Base-by-base conservation (phyloP, 2,329 filamentous ascomycete species). In the Aspergillus intermedius region DNA sequence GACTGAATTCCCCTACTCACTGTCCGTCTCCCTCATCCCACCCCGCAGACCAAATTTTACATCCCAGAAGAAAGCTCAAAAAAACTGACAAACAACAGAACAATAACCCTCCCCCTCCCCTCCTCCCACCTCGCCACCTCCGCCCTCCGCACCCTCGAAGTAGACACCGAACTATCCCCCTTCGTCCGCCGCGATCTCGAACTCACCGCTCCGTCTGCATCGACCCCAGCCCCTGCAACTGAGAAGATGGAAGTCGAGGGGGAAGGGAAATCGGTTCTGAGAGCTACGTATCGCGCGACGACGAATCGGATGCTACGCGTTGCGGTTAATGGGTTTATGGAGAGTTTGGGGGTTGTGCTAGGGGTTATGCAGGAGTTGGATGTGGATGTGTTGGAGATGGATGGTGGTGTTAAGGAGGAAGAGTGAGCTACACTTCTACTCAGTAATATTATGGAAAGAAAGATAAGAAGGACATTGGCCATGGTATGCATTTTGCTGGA, bases 241-340 rank as follows among this genome's bases (percentile, higher is more conserved):
- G 49, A 54, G 34, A 54, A 54, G 6, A 40, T 12, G 17, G 19
- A 12, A 21, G 5, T 15, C 5, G 37, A 21, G 19, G 65, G 67
- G 6, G 67, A 70, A 22, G 59, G 62, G 32, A 70, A 72, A 58
- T 78, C 73, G 1, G 70, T 91, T 4, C 75, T 97, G 44, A 77
- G 79, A 51, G 86, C 88, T 8, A 79, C 86, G 51, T 97, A 97
- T 71, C 80, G 78, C 47, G 93, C 93, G 1, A 89, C 89, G 0
- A 97, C 93, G 17, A 95, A 96, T 66, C 85, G 93, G 58, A 97
- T 97, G 91, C 78, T 98, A 49, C 84, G 93, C 41, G 93, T 98
- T 2, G 88, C 91, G 3, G 91, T 96, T 49, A 97, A 97, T 71
- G 89, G 90, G 8, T 96, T 96, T 69, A 90, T 97, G 77, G 91